Conservation (phyloP, 257 asterid species). For the Solanum etuberosum region DNA sequence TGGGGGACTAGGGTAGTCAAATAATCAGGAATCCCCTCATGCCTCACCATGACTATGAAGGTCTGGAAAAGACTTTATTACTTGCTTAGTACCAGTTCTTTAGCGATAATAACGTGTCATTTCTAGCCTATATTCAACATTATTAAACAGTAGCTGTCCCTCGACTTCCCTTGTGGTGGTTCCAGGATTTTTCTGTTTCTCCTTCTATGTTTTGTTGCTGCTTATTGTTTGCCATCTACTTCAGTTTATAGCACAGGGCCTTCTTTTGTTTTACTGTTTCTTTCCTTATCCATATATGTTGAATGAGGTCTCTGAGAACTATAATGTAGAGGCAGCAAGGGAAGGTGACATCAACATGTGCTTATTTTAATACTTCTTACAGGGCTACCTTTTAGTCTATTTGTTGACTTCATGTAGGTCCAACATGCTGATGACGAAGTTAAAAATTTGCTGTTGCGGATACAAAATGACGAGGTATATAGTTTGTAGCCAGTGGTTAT, state of each 20-base stretch:
- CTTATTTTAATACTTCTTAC: not conserved
- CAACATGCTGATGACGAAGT: slow-evolving; percentile 67
- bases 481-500: not conserved
- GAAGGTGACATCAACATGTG: not conserved
- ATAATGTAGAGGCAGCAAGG: not conserved
- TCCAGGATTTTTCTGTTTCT: not conserved
- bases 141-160: not conserved
- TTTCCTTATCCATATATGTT: not conserved
- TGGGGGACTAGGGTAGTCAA: not conserved
- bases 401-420: slow-evolving; percentile 33
- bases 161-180: not conserved
- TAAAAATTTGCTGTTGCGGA: slow-evolving; percentile 43
- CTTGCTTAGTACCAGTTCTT: not conserved
- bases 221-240: not conserved
- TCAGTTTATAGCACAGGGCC: not conserved
- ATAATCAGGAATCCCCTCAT: not conserved
- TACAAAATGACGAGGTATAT: slow-evolving; percentile 69
- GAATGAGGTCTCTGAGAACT: not conserved
- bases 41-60: not conserved
- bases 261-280: not conserved
- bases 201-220: not conserved
- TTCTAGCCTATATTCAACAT: not conserved
- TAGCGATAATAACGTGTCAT: not conserved
- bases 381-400: not conserved
- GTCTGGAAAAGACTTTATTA: not conserved